Base-by-base conservation (phyloP, 2,329 filamentous ascomycete genomes). In the Fusarium lateritium region DNA sequence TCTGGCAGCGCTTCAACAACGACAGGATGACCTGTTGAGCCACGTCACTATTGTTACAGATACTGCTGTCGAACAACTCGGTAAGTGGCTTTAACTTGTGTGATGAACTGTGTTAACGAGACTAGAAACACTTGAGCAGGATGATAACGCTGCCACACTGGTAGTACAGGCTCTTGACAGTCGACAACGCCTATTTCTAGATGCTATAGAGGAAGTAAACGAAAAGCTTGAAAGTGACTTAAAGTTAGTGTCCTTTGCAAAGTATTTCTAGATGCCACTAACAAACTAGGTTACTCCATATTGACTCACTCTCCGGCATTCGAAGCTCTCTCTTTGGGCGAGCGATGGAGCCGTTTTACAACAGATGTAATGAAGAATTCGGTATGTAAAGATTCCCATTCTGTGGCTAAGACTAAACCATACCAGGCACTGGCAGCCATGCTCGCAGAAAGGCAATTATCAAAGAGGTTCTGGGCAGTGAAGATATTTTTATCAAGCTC, bases 241-340 rank as follows among this genome's bases (percentile, higher is more conserved):
- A 1, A 28, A 34, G 70, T 73, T 8, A 44, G 61, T 46, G 1
- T 4, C 10, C 5, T 0, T 7, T 9, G 13, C 4, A 24, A 24
- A 24, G 24, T 24, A 24, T 24, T 2, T 51, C 3, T 7, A 33
- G 26, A 7, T 2, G 17, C 24, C 7, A n/a, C 52, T 55, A 9
- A 70, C n/a, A 4, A 4, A 8, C 0, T 36, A 83, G 81, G 2
- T 69, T 65, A 5, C 65, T 83, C 6, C 73, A 72, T 22, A 79
- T 75, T 5, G 74, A 80, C 43, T 73, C 75, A 0, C 67, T 83
- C 5, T 78, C 80, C 0, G 72, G 78, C 7, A 72, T 82, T 17
- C 73, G 75, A 17, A 83, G 76, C 3, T 82, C 82, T 0, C 71
- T 79, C 13, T 76, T 83, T 6, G 79, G 79, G 0, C 57, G 74